Base-by-base conservation (phyloP, 345 rosid species). In the Melaleuca alternifolia region DNA sequence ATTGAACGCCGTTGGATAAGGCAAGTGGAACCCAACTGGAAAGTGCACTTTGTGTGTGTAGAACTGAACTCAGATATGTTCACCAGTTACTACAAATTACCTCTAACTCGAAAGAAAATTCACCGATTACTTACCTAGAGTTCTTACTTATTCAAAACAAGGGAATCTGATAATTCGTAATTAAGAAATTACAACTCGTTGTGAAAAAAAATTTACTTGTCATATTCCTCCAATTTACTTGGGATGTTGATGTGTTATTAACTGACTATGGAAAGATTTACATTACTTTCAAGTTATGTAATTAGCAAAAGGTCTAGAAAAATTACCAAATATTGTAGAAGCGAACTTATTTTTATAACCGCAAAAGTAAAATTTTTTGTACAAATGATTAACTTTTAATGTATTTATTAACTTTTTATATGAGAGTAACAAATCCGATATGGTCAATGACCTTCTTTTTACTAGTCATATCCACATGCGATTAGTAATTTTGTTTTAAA, bases 321-420 rank as follows among this genome's bases (percentile, higher is more conserved):
- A 65, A 16, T 9, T 21, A 33, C 33, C 8, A 21, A 65, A 12
- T 0, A 0, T 33, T 18, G 33, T 1, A 4, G 0, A 0, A 65
- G 12, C 3, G 3, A 8, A 37, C 23, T 16, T 33, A 1, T 12
- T 9, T 65, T 0, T 6, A 5, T 18, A 18, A 3, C 0, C 1
- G 3, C 0, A 46, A 65, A 33, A 65, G 13, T 65, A 33, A 33
- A 0, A 0, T 33, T 18, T 65, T 9, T 33, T 65, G 18, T 0
- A 33, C 15, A 30, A 51, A 1, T 16, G 2, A 65, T 33, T 65
- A 33, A 62, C 3, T 65, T 33, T 5, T 65, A 33, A 1, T 65
- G 0, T 65, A 13, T 33, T 65, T 2, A 1, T 11, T 65, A 33
- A 18, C 33, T 30, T 30, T 65, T 33, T 21, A 62, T 3, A 7